These are phyloP conservation scores for Taphrina betulina DNA, from an alignment of 1,139 yeast species.

Conservation along the genomic window DNA sequence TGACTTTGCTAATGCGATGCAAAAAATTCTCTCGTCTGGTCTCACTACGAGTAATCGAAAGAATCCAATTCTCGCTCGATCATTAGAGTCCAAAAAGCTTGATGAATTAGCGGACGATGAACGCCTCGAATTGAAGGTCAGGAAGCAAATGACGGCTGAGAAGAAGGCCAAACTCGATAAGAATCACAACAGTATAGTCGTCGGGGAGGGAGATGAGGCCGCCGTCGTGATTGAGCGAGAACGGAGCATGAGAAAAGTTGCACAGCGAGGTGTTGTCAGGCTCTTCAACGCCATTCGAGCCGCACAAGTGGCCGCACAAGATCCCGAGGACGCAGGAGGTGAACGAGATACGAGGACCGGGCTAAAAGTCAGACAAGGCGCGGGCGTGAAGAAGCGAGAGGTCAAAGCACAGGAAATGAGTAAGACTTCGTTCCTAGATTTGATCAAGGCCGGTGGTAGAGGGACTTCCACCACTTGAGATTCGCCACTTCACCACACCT, in stretches of 20 bases:
- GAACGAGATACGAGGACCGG: conserved; percentile 13
- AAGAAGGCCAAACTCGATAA: conserved; percentile 67
- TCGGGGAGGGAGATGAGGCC: conserved; percentile 48
- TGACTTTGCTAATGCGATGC: conserved; percentile 77
- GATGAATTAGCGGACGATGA: conserved; percentile 59
- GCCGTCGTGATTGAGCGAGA: conserved; percentile 66
- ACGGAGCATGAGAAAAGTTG: conserved; percentile 69
- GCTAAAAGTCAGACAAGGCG: conserved; percentile 14
- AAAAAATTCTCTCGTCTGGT: conserved; percentile 78
- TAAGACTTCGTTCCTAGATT: conserved; percentile 34
- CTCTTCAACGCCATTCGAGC: conserved; percentile 86
- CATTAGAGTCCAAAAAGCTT: conserved; percentile 5
- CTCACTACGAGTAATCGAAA: conserved; percentile 82
- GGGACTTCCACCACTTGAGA: too few relatives aligned
- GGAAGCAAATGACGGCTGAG: conserved; percentile 65
- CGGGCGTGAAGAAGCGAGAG: conserved; percentile 20
- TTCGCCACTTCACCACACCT: too few relatives aligned
- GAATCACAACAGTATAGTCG: conserved; percentile 48
- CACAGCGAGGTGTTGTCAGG: conserved; percentile 86
- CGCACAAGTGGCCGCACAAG: conserved; percentile 62
- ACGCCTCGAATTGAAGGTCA: conserved; percentile 81
- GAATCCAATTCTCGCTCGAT: conserved; percentile 84
- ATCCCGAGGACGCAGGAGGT: conserved; percentile 34
- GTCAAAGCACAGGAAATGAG: conserved; percentile 33
- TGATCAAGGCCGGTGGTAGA: conserved; percentile 33